phyloP scores from a whole-genome alignment of 2,329 filamentous ascomycete species.

The Neonectria sp. region DNA sequence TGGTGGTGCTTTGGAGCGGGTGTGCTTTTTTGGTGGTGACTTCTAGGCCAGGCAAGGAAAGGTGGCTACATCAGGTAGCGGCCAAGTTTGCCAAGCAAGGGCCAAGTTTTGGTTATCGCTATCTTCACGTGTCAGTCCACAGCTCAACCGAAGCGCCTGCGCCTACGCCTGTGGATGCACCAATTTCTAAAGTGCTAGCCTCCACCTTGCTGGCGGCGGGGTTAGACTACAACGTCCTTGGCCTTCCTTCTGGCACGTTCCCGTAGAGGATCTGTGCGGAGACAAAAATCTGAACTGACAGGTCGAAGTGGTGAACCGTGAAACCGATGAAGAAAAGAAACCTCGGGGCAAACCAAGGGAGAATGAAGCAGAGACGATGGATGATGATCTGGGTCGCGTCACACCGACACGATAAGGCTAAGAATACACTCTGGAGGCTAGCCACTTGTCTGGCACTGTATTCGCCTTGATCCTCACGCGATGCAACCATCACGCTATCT shows the following conservation, averaged over 20 bases:
- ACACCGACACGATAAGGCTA: slow-evolving; percentile 42
- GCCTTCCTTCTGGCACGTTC: slow-evolving; percentile 19
- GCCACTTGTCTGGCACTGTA: slow-evolving; percentile 10
- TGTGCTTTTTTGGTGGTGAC: slow-evolving; percentile 43
- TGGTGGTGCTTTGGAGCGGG: slow-evolving; percentile 19
- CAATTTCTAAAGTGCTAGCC: slow-evolving; percentile 4
- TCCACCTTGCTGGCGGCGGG: slow-evolving; percentile 12
- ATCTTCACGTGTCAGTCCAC: slow-evolving; percentile 48
- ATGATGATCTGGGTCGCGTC: slow-evolving; percentile 37
- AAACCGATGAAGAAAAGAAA: neutral
- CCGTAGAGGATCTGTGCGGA: slow-evolving; percentile 20
- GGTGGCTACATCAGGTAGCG: slow-evolving; percentile 47
- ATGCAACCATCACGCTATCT: slow-evolving; percentile 29
- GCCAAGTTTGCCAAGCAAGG: slow-evolving; percentile 2
- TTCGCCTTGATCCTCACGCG: slow-evolving; percentile 13
- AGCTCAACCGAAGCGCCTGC: slow-evolving; percentile 6
- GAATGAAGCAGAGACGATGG: slow-evolving; percentile 4
- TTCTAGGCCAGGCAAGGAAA: slow-evolving; percentile 45
- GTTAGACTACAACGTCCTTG: neutral
- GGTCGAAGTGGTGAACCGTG: slow-evolving; percentile 5
- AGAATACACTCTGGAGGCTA: slow-evolving; percentile 7
- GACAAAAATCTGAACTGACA: neutral
- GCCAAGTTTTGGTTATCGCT: slow-evolving; percentile 49
- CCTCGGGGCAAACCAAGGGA: too few relatives aligned
- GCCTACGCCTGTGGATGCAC: neutral